These are phyloP conservation scores for Pichia cactophila DNA, from an alignment of 1,139 yeast genomes.

Conservation along the genomic window DNA sequence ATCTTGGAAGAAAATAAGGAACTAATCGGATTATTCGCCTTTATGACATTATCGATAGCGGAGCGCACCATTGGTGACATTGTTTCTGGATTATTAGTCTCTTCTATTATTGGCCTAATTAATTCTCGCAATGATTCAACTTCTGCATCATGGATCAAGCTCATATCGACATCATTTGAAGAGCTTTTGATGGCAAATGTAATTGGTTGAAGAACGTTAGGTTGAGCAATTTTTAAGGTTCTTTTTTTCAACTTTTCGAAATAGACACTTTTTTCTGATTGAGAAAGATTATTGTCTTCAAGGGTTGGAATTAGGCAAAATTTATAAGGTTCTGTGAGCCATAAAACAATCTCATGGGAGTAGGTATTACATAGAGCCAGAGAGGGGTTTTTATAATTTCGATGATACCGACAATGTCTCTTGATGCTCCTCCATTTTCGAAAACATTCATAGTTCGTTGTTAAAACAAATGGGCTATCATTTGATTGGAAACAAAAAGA, in stretches of 20 bases:
- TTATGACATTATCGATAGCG: neutral
- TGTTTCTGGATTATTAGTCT: too few relatives aligned
- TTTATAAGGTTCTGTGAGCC: conserved; percentile 61
- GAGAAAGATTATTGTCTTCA: neutral
- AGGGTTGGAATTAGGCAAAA: conserved; percentile 41
- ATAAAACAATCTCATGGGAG: conserved; percentile 30
- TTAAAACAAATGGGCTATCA: neutral
- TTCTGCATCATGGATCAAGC: neutral
- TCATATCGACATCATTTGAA: neutral
- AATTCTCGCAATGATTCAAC: neutral
- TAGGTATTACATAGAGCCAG: neutral
- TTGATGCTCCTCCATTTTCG: neutral
- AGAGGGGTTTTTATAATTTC: neutral
- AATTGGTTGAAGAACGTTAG: neutral
- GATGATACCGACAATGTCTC: neutral
- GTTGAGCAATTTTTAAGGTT: neutral
- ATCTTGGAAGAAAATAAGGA: conserved; percentile 7
- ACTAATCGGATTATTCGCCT: neutral
- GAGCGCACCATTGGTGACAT: neutral
- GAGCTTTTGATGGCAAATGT: neutral
- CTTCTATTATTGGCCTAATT: neutral
- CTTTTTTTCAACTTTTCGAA: neutral
- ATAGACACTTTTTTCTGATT: too few relatives aligned
- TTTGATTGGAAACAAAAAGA: neutral
- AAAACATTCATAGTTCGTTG: neutral